A percentile compares a stretch with the other conserved stretches of the same genome.
Evolutionary conservation across 352 stramenopile genomes (phyloP).

Genomic region (Saprolegnia parasitica): DNA sequence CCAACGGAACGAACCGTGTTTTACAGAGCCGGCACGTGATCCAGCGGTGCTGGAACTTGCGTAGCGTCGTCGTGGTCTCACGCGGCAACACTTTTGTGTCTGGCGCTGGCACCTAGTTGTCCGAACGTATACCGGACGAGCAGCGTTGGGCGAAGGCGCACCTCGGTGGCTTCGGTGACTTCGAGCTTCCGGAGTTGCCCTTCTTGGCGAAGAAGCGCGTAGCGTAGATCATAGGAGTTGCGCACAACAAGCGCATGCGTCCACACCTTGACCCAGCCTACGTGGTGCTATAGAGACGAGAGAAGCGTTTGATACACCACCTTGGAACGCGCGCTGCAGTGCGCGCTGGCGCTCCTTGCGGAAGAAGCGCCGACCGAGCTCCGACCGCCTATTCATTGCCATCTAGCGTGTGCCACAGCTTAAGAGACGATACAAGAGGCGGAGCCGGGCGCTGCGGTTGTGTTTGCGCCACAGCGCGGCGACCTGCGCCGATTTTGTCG

Average conservation of each 20-base stretch:
- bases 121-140: too few relatives aligned
- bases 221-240: conserved; percentile 22
- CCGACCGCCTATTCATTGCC: conserved; percentile 8
- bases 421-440: conserved; percentile 1
- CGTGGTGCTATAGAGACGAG: neutral
- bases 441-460: conserved; percentile 19
- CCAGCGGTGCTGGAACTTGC: conserved; percentile 53
- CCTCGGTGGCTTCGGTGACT: neutral
- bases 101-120: too few relatives aligned
- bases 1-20: conserved; percentile 32
- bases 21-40: conserved; percentile 58
- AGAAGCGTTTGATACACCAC: neutral
- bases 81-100: neutral
- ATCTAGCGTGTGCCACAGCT: neutral
- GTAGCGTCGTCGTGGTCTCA: conserved; percentile 37
- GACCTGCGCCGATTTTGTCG: conserved; percentile 14
- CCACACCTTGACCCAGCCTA: conserved; percentile 27
- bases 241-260: conserved; percentile 14
- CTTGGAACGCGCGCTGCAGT: conserved; percentile 20
- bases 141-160: too few relatives aligned
- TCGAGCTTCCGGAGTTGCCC: neutral
- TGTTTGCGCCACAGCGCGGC: conserved; percentile 16
- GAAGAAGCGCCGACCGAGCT: conserved; percentile 18
- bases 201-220: conserved; percentile 23
- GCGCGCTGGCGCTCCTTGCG: conserved; percentile 14